Percentiles rank a stretch among this genome's conserved stretches.
phyloP scores from a whole-genome alignment of 2,329 filamentous ascomycete species.

The Venturia asperata region DNA sequence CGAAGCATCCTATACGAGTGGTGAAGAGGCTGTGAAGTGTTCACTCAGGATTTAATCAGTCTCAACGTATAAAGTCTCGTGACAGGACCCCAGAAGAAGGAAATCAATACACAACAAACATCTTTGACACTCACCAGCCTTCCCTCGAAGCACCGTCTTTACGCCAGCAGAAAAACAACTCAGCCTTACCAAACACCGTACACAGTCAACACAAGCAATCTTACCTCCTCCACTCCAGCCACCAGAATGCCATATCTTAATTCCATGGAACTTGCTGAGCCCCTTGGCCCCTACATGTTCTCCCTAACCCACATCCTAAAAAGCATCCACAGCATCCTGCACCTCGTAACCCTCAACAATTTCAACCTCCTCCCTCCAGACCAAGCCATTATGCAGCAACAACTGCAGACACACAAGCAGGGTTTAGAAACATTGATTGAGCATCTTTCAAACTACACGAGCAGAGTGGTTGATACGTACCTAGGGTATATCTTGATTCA shows the following conservation, averaged over 20 bases:
- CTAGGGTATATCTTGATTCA: neutral
- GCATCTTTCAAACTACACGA: neutral
- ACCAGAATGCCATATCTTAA: neutral
- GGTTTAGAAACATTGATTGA: neutral
- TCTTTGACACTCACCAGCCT: neutral
- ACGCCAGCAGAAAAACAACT: neutral
- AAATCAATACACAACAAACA: neutral
- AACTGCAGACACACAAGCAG: neutral
- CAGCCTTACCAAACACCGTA: neutral
- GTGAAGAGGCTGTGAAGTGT: neutral
- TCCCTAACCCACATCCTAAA: neutral
- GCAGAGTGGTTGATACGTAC: neutral
- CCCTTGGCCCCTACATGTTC: neutral
- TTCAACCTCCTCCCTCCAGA: neutral
- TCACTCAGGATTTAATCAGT: neutral
- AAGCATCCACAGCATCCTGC: neutral
- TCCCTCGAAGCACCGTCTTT: neutral
- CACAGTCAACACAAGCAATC: neutral
- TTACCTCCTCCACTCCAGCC: neutral
- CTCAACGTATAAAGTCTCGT: neutral
- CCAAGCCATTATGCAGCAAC: neutral
- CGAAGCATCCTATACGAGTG: neutral
- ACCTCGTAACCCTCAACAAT: neutral
- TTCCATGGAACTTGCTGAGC: neutral
- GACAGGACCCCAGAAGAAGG: neutral